Percentiles rank a stretch among this genome's conserved stretches.
These are phyloP conservation scores for Prunus padus DNA, from an alignment of 306 rosid species.

Conservation along the genomic window DNA sequence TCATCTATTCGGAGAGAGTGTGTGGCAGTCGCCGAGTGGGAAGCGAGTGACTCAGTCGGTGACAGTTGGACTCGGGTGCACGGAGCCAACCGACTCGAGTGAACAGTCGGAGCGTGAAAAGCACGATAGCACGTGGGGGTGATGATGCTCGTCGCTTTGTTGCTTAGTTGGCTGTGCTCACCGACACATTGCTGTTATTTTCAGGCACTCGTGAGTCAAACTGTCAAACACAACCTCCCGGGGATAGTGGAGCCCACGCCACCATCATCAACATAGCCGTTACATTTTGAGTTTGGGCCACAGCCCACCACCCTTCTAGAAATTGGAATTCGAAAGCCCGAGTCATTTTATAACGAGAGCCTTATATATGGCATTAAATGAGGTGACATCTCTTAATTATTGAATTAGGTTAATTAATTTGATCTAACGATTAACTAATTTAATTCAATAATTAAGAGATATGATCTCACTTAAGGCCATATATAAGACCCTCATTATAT, in stretches of 20 bases:
- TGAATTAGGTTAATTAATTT: too few species aligned
- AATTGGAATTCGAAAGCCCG: neutral
- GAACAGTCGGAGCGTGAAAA: neutral
- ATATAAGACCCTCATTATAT: too few species aligned
- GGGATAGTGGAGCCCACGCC: slow-evolving; percentile 8
- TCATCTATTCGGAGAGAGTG: neutral
- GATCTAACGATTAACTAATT: fast-evolving
- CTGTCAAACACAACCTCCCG: neutral
- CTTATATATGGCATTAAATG: fast-evolving
- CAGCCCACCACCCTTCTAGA: too few species aligned
- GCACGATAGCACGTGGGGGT: neutral
- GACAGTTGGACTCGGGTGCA: neutral
- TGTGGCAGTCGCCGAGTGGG: neutral
- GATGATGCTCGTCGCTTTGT: neutral
- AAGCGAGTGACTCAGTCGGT: neutral
- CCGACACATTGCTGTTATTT: slow-evolving; percentile 35
- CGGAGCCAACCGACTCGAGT: neutral
- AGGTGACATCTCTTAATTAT: too few species aligned
- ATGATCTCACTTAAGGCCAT: fast-evolving
- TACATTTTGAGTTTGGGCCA: neutral
- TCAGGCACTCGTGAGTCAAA: neutral
- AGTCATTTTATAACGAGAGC: too few species aligned
- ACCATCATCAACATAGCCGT: slow-evolving; percentile 5
- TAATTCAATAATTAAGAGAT: too few species aligned
- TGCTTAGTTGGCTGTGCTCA: slow-evolving; percentile 14